Base-by-base conservation (phyloP, 208 protist species). In the Trypanosoma congolense region DNA sequence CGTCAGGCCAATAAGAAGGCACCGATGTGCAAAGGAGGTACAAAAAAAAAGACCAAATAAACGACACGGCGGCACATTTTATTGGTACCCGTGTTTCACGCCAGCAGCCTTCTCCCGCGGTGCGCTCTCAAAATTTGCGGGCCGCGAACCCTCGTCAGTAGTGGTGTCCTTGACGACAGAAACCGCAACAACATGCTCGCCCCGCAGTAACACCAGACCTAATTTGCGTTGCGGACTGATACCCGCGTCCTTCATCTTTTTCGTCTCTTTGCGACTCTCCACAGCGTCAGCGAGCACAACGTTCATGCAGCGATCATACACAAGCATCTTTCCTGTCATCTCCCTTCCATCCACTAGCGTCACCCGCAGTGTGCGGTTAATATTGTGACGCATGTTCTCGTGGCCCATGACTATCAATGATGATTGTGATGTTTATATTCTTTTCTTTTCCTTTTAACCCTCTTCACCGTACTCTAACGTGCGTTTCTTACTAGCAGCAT, bases 271-370 rank as follows among this genome's bases (percentile, higher is more conserved):
- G 24, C 87, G 80, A 29, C 64, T 71, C 66, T 93, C 82, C 4
- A 41, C 50, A 6, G 55, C 54, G 49, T 91, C 83, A 24, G 51
- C 65, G 1, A 93, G 56, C 4, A 93, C 80, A n/a, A 93, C 76
- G 46, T 93, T 93, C 87, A 93, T 93, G 80, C 90, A 80, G 44
- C 80, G 65, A 56, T 93, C 87, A 61, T 79, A 93, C 42, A 89
- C 80, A 24, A 93, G 72, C 2, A 93, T 65, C 50, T 84, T 83
- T 28, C 87, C 87, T 0, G 65, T 79, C 42, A 93, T 53, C 38
- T 66, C 72, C 25, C 87, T 79, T n/a, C 76, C 78, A 48, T 93
- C 87, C 61, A 86, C 78, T 14, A 88, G 55, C 10, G 75, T 64
- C 18, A 93, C 64, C 46, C 61, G 58, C 48, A 93, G 62, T 50